Evolutionary conservation across 1,284 basidiomycete species (phyloP).

Genomic region (Cutaneotrichosporon cutaneum): DNA sequence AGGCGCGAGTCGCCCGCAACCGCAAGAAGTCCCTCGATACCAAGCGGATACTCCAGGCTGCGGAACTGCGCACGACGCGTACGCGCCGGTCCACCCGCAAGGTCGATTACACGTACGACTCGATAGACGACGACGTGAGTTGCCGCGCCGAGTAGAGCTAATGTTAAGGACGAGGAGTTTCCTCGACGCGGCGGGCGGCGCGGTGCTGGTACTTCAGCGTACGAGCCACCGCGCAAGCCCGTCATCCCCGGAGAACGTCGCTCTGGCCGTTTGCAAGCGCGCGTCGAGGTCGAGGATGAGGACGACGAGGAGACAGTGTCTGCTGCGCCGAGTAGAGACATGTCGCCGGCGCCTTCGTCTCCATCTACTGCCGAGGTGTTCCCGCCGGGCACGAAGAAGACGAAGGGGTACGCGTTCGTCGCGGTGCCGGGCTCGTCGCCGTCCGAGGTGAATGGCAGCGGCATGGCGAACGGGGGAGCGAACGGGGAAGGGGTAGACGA

Average conservation of each 20-base stretch:
- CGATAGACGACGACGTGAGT: conserved; percentile 24
- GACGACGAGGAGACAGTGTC: conserved; percentile 3
- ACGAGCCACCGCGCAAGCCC: conserved; percentile 21
- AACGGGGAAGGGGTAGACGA: neutral
- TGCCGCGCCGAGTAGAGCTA: neutral
- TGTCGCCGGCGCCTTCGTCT: neutral
- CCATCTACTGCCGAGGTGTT: conserved; percentile 10
- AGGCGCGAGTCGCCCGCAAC: conserved; percentile 24
- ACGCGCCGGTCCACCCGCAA: conserved; percentile 39
- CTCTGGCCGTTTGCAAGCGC: conserved; percentile 30
- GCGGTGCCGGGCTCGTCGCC: conserved; percentile 11
- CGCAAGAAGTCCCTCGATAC: conserved; percentile 15
- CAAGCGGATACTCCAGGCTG: conserved; percentile 24
- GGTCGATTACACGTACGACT: conserved; percentile 46
- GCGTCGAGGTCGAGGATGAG: conserved; percentile 13
- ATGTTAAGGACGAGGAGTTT: conserved; percentile 16
- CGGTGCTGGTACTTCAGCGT: neutral
- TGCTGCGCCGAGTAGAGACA: conserved; percentile 5
- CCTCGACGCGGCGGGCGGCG: conserved; percentile 16
- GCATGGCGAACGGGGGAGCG: conserved; percentile 1
- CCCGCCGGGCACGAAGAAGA: conserved; percentile 18
- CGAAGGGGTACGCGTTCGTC: conserved; percentile 29
- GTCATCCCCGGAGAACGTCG: conserved; percentile 45
- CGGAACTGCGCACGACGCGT: conserved; percentile 42
- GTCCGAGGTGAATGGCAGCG: conserved; percentile 5